Conservation (phyloP, 345 rosid species). For the Bruguiera parviflora region DNA sequence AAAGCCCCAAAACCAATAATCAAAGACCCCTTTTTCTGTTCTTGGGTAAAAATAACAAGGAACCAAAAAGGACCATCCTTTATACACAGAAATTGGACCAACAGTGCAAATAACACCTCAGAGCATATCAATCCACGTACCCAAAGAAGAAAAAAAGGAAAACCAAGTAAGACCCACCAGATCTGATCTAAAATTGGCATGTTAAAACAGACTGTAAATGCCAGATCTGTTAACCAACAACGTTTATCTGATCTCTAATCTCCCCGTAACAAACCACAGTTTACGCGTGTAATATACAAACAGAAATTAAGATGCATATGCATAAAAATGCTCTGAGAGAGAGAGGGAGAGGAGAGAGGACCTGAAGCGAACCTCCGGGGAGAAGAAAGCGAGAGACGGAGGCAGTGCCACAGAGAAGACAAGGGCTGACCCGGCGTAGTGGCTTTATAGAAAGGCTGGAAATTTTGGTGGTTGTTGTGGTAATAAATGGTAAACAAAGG, state of each 20-base stretch:
- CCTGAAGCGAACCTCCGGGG: constrained; percentile 30
- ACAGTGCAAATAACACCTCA: too few species aligned
- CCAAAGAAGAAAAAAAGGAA: too few species aligned
- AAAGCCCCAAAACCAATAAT: too few species aligned
- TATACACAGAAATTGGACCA: too few species aligned
- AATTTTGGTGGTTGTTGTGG: neutral
- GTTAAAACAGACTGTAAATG: neutral
- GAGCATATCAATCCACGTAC: too few species aligned
- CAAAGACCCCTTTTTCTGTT: too few species aligned
- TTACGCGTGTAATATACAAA: too few species aligned
- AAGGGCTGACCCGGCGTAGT: neutral
- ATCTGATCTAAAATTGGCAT: constrained; percentile 22
- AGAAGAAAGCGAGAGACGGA: neutral
- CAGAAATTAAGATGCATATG: neutral
- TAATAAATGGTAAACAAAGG: too few species aligned
- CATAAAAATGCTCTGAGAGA: neutral
- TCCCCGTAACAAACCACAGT: neutral
- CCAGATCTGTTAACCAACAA: neutral
- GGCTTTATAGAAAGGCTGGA: neutral
- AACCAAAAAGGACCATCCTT: too few species aligned
- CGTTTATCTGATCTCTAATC: neutral
- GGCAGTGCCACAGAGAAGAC: neutral
- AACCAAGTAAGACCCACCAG: constrained; percentile 15
- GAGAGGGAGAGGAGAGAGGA: neutral
- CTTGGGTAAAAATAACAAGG: too few species aligned